phyloP scores from a whole-genome alignment of 495 filamentous ascomycete genomes.

The Aspergillus incahuasiensis region DNA sequence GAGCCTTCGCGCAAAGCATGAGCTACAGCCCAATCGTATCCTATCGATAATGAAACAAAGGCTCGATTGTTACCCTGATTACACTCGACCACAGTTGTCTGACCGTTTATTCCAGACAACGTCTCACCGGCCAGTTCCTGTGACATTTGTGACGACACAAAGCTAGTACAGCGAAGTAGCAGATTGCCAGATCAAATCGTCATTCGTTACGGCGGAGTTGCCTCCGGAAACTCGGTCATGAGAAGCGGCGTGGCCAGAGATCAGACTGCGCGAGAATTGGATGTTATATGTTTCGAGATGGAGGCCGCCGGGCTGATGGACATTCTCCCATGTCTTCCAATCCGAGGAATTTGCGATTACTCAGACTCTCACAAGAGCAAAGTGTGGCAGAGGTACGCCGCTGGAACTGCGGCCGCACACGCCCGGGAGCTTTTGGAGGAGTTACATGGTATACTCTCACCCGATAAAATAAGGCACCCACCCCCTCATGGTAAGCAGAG shows the following conservation, averaged over 20 bases:
- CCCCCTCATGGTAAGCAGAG: not conserved
- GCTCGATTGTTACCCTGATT: slow-evolving; percentile 5
- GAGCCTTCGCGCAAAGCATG: slow-evolving; percentile 23
- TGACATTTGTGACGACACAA: not conserved
- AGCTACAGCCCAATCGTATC: slow-evolving; percentile 14
- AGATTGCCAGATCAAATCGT: not conserved
- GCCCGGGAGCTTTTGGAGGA: slow-evolving; percentile 25
- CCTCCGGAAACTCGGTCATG: slow-evolving; percentile 37
- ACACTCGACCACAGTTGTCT: slow-evolving; percentile 9
- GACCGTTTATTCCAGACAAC: slow-evolving; percentile 20
- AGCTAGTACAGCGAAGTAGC: not conserved
- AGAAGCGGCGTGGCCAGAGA: slow-evolving; percentile 29
- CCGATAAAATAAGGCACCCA: no score
- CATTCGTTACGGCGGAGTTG: slow-evolving; percentile 42
- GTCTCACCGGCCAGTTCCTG: slow-evolving; percentile 11
- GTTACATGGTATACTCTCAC: no score
- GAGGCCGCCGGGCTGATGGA: slow-evolving; percentile 42
- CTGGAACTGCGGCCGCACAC: slow-evolving; percentile 30
- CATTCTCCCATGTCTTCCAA: slow-evolving; percentile 25
- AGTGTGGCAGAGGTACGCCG: slow-evolving; percentile 25
- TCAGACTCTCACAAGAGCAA: slow-evolving; percentile 36
- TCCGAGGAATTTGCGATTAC: slow-evolving; percentile 36
- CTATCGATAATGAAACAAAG: slow-evolving; percentile 20
- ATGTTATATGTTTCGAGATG: slow-evolving; percentile 44
- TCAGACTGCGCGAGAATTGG: slow-evolving; percentile 12